Conservation (phyloP, 2,329 filamentous ascomycete genomes). For the Sporothrix variecibatus region DNA sequence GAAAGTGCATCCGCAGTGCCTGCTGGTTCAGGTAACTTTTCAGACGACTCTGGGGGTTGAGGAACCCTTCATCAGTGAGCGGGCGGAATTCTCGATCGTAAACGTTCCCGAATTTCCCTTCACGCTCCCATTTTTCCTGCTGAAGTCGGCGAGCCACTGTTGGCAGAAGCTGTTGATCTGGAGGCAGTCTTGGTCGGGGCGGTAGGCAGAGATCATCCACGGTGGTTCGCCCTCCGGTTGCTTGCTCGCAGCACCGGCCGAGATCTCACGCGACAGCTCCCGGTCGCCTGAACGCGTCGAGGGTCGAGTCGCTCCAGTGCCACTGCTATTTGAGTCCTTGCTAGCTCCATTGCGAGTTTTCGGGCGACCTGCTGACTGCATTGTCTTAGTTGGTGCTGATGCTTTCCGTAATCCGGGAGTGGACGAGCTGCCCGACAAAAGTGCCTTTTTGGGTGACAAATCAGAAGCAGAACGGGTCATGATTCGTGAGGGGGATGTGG, state of each 20-base stretch:
- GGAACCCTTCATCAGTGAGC: slow-evolving; percentile 66
- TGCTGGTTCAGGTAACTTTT: slow-evolving; percentile 33
- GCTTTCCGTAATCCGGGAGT: slow-evolving; percentile 42
- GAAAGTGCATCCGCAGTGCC: slow-evolving; percentile 29
- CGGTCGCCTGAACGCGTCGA: slow-evolving; percentile 64
- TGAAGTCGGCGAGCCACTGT: slow-evolving; percentile 89
- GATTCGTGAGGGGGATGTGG: not conserved
- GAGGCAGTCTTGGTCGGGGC: slow-evolving; percentile 88
- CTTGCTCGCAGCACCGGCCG: slow-evolving; percentile 51
- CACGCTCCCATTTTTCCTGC: slow-evolving; percentile 93
- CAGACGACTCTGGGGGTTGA: slow-evolving; percentile 48
- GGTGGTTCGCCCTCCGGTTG: slow-evolving; percentile 91
- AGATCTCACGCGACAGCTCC: slow-evolving; percentile 52
- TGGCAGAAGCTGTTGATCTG: slow-evolving; percentile 91
- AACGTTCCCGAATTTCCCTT: slow-evolving; percentile 79
- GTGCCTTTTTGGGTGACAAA: slow-evolving; percentile 56
- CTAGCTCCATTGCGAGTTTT: slow-evolving; percentile 63
- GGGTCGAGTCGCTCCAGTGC: slow-evolving; percentile 57
- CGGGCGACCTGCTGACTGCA: slow-evolving; percentile 51
- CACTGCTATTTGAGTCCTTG: slow-evolving; percentile 49
- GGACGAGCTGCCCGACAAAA: not conserved
- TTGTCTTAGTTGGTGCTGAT: slow-evolving; percentile 43
- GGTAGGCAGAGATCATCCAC: slow-evolving; percentile 93
- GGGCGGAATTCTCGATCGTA: slow-evolving; percentile 89
- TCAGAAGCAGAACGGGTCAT: slow-evolving; percentile 48